Conservation (phyloP, 257 asterid species). For the Gentiana straminea region DNA sequence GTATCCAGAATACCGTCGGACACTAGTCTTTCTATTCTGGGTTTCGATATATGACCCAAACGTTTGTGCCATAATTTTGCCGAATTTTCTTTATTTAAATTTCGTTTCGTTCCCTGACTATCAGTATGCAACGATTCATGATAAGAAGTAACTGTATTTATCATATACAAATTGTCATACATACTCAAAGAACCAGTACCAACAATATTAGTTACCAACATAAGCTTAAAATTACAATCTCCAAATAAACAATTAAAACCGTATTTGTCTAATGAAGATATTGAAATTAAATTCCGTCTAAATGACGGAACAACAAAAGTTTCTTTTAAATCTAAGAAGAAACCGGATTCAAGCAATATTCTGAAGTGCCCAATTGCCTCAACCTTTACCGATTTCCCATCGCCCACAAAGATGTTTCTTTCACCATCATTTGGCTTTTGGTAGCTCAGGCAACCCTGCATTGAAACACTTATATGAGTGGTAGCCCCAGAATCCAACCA, state of each 20-base stretch:
- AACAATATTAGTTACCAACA: background rate
- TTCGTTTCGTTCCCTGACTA: background rate
- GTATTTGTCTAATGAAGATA: background rate
- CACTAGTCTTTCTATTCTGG: no score
- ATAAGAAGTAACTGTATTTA: background rate
- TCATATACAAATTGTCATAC: background rate
- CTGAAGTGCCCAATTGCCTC: background rate
- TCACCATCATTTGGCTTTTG: conserved; percentile 4
- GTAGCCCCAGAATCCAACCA: conserved; percentile 9
- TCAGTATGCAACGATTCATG: background rate
- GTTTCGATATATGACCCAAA: no score
- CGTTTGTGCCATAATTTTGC: no score
- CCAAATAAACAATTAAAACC: background rate
- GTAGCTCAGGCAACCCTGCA: conserved; percentile 1
- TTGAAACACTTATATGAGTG: conserved; percentile 5
- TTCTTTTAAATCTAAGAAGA: background rate
- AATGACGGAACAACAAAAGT: background rate
- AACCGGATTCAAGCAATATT: background rate
- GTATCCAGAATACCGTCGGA: conserved; percentile 1
- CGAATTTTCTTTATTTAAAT: background rate
- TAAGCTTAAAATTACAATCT: background rate
- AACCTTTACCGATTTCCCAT: no score
- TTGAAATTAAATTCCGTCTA: background rate
- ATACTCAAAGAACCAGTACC: background rate
- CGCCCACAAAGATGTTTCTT: conserved; percentile 7